Evolutionary conservation across 805 yeast species (phyloP).

Genomic region (Candida nanaspora): DNA sequence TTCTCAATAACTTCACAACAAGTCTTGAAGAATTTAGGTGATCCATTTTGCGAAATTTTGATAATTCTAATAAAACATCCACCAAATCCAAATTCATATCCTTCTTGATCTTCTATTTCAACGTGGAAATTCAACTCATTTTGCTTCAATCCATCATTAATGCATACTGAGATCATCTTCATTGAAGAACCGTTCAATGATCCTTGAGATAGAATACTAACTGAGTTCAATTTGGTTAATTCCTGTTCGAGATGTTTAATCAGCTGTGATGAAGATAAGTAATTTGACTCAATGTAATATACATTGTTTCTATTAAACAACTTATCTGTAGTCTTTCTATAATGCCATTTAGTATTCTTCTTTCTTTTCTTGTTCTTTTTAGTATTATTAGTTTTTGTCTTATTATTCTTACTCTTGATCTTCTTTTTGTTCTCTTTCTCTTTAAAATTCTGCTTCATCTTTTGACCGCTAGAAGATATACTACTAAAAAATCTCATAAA

Average conservation of each 20-base stretch:
- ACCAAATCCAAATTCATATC: slow-evolving; percentile 24
- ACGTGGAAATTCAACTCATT: slow-evolving; percentile 10
- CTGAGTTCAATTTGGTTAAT: slow-evolving; percentile 2
- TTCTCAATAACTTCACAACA: slow-evolving; percentile 15
- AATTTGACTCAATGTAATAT: slow-evolving; percentile 12
- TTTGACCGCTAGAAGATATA: neutral
- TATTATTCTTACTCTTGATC: neutral
- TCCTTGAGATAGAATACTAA: neutral
- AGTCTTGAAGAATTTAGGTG: slow-evolving; percentile 9
- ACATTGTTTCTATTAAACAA: slow-evolving; percentile 6
- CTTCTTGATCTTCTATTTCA: slow-evolving; percentile 20
- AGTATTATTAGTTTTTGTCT: no score
- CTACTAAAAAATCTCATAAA: slow-evolving; percentile 11
- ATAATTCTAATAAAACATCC: slow-evolving; percentile 22
- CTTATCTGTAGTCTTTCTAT: neutral
- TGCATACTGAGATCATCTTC: neutral
- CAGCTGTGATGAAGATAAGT: slow-evolving; percentile 6
- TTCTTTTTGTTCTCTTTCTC: neutral
- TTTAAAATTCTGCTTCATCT: no score
- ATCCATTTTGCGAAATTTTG: slow-evolving; percentile 12
- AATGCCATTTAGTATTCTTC: neutral
- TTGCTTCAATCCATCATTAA: slow-evolving; percentile 4
- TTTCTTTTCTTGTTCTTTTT: neutral
- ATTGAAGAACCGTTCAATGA: neutral
- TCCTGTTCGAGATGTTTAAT: slow-evolving; percentile 2